Conservation (phyloP, 208 protist species). For the Acanthamoeba sp. region DNA sequence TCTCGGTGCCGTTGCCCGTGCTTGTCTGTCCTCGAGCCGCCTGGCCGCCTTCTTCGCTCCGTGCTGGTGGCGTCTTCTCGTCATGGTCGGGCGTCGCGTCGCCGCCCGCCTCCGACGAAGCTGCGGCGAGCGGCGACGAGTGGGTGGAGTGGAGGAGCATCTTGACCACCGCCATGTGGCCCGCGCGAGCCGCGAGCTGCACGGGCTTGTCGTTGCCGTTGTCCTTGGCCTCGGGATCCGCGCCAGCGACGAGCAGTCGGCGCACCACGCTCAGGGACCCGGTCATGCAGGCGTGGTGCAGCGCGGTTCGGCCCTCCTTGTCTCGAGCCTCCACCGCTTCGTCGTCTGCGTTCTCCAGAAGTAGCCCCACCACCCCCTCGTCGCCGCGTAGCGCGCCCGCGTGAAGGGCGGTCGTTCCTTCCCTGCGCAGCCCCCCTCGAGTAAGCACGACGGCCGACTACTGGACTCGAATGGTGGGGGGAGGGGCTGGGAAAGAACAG, state of each 20-base stretch:
- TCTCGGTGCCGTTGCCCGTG: no score
- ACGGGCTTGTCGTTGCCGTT: background rate
- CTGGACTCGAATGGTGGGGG: no score
- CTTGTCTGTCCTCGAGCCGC: no score
- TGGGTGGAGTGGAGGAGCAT: constrained; percentile 8
- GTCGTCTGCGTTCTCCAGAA: background rate
- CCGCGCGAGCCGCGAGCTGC: constrained; percentile 1
- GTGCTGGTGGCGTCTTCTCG: background rate
- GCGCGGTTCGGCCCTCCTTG: background rate
- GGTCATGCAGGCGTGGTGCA: constrained; percentile 43
- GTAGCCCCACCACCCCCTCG: background rate
- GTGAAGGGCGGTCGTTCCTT: constrained; percentile 19
- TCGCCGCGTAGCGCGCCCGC: background rate
- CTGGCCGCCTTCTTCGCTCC: background rate
- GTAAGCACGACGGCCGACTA: no score
- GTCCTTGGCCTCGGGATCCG: constrained; percentile 35
- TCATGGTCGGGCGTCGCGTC: background rate
- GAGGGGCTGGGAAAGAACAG: no score
- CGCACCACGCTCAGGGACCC: background rate
- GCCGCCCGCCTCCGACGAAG: background rate
- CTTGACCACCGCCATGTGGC: constrained; percentile 1
- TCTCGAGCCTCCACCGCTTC: background rate
- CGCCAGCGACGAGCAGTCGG: background rate
- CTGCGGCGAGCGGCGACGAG: background rate
- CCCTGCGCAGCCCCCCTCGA: background rate